Evolutionary conservation across 2,329 filamentous ascomycete species (phyloP).

Genomic region (Colletotrichum paranaense): DNA sequence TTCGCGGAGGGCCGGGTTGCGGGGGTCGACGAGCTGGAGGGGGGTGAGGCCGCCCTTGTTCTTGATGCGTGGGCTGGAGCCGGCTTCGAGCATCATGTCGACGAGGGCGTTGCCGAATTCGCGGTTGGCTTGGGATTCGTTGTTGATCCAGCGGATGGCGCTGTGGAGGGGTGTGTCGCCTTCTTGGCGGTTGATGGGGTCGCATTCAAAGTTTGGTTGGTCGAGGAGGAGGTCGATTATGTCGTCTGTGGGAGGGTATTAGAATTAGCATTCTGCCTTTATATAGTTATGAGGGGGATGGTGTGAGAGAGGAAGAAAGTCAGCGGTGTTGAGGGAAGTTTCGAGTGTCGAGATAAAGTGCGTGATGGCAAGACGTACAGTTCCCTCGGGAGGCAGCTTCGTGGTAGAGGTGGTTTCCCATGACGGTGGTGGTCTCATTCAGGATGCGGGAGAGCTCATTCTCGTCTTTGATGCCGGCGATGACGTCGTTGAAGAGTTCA

Average conservation of each 20-base stretch:
- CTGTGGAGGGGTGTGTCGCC: slow-evolving; percentile 84
- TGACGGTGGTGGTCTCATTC: slow-evolving; percentile 85
- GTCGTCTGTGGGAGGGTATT: slow-evolving; percentile 67
- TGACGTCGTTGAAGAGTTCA: slow-evolving; percentile 81
- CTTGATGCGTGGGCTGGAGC: slow-evolving; percentile 65
- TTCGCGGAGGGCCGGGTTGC: slow-evolving; percentile 70
- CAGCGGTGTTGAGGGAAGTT: neutral
- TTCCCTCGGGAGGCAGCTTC: slow-evolving; percentile 87
- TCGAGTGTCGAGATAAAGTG: neutral
- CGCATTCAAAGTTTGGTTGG: slow-evolving; percentile 87
- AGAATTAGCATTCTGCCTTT: neutral
- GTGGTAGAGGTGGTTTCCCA: slow-evolving; percentile 92
- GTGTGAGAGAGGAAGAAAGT: neutral
- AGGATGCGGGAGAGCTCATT: slow-evolving; percentile 80
- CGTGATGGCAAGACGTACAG: slow-evolving; percentile 66
- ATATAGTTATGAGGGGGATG: neutral
- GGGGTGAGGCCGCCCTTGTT: slow-evolving; percentile 82
- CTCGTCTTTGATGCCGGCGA: slow-evolving; percentile 70
- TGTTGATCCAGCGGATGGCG: slow-evolving; percentile 82
- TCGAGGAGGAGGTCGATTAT: slow-evolving; percentile 85
- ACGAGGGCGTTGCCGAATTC: slow-evolving; percentile 75
- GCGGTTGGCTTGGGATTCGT: slow-evolving; percentile 71
- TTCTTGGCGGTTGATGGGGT: slow-evolving; percentile 77
- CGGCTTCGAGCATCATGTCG: slow-evolving; percentile 86
- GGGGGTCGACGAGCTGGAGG: slow-evolving; percentile 78